Evolutionary conservation across 192 early-diverging fungal species (phyloP).

Genomic region (Backusella australiensis): DNA sequence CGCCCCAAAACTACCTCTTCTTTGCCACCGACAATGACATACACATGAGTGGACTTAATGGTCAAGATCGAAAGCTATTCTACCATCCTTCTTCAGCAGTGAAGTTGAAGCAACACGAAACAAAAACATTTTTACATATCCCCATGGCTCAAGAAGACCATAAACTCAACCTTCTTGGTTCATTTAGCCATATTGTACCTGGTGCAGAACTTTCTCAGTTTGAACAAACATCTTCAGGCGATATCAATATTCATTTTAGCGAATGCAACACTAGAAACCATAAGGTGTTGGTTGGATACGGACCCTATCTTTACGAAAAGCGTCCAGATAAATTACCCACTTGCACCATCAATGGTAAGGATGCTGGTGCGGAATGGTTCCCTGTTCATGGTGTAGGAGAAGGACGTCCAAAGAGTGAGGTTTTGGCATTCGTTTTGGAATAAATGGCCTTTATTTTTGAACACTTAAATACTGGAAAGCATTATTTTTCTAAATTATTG

Average conservation of each 20-base stretch:
- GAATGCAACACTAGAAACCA: not conserved
- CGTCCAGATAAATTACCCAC: not conserved
- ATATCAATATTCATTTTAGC: constrained; percentile 12
- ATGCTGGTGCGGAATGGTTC: not conserved
- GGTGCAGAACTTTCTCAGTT: constrained; percentile 26
- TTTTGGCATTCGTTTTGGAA: constrained; percentile 3
- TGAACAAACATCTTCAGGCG: not conserved
- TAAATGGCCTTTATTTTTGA: not conserved
- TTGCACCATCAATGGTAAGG: not conserved
- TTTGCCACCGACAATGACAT: constrained; percentile 18
- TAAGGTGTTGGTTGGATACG: constrained; percentile 19
- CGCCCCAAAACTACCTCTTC: constrained; percentile 15
- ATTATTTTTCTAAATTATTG: too few relatives aligned
- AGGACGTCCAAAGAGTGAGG: constrained; percentile 15
- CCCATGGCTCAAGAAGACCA: constrained; percentile 15
- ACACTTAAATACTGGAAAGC: not conserved
- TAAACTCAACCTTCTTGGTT: constrained; percentile 21
- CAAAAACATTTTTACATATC: constrained; percentile 36
- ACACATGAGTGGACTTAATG: constrained; percentile 9
- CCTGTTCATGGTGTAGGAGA: constrained; percentile 17
- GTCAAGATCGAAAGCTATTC: constrained; percentile 28
- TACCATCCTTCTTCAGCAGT: constrained; percentile 36
- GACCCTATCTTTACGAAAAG: not conserved
- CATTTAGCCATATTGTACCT: constrained; percentile 38
- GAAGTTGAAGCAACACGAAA: constrained; percentile 36